These are phyloP conservation scores for Jaltomata sinuosa DNA, from an alignment of 257 asterid genomes.

Conservation along the genomic window DNA sequence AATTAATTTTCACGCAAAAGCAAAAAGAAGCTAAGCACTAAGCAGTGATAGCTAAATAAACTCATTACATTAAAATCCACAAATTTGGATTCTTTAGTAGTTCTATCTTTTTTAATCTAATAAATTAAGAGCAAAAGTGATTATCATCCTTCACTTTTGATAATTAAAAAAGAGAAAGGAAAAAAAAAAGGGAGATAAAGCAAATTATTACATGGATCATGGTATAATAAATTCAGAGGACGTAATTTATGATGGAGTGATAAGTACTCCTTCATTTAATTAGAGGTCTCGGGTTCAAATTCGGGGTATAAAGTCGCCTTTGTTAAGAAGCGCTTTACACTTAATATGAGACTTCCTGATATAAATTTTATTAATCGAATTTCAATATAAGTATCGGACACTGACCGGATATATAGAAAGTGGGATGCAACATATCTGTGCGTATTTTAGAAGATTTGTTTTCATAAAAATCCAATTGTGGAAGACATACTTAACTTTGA, in stretches of 20 bases:
- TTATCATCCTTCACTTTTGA: background rate
- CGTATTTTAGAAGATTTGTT: conserved; percentile 23
- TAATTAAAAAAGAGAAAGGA: background rate
- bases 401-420: too few relatives aligned
- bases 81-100: background rate
- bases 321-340: too few relatives aligned
- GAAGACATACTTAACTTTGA: conserved; percentile 64
- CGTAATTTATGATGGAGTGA: too few relatives aligned
- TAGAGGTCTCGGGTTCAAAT: too few relatives aligned
- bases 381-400: too few relatives aligned
- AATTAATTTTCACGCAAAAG: background rate
- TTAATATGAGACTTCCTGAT: too few relatives aligned
- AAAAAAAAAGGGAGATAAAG: background rate
- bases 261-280: too few relatives aligned
- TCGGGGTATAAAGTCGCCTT: too few relatives aligned
- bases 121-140: background rate
- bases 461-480: conserved; percentile 17
- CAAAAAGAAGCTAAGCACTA: too few relatives aligned
- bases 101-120: background rate
- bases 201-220: background rate
- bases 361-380: too few relatives aligned
- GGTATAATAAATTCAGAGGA: background rate
- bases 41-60: background rate
- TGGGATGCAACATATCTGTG: background rate
- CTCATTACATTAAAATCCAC: background rate